phyloP scores from a whole-genome alignment of 495 filamentous ascomycete species.

The Aspergillus campestris region DNA sequence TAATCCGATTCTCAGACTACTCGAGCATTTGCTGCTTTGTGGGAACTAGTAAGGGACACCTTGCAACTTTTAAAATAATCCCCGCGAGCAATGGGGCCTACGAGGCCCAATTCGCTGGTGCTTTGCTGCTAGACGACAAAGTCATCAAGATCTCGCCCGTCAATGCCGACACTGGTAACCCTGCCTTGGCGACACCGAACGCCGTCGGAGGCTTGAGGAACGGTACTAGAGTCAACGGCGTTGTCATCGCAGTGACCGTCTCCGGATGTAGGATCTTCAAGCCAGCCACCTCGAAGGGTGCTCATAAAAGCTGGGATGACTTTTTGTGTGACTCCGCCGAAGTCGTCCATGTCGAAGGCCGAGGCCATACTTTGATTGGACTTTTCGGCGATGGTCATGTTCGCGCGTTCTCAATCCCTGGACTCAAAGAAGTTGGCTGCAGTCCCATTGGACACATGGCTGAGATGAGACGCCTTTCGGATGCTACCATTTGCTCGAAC shows the following conservation, averaged over 20 bases:
- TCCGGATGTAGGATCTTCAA: slow-evolving; percentile 77
- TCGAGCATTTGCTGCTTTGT: slow-evolving; percentile 90
- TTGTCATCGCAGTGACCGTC: slow-evolving; percentile 59
- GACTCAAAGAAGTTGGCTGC: slow-evolving; percentile 74
- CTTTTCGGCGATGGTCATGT: slow-evolving; percentile 73
- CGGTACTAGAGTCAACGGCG: slow-evolving; percentile 63
- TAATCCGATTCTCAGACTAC: slow-evolving; percentile 49
- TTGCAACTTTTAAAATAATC: slow-evolving; percentile 84
- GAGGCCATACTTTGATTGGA: slow-evolving; percentile 69
- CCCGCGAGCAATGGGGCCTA: slow-evolving; percentile 63
- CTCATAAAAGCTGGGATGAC: slow-evolving; percentile 79
- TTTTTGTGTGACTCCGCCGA: slow-evolving; percentile 68
- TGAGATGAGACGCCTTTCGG: slow-evolving; percentile 61
- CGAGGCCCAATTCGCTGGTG: slow-evolving; percentile 61
- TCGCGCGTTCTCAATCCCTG: slow-evolving; percentile 76
- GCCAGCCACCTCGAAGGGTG: slow-evolving; percentile 75
- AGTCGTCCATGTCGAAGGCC: slow-evolving; percentile 61
- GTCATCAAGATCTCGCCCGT: slow-evolving; percentile 72
- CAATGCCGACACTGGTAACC: slow-evolving; percentile 64
- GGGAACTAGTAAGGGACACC: slow-evolving; percentile 73
- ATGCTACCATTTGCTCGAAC: slow-evolving; percentile 59
- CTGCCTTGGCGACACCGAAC: slow-evolving; percentile 64
- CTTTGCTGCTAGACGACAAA: slow-evolving; percentile 55
- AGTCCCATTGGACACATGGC: slow-evolving; percentile 51
- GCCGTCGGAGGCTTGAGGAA: slow-evolving; percentile 63